Evolutionary conservation across 352 stramenopile genomes (phyloP).

Genomic region (Phytophthora quininea): DNA sequence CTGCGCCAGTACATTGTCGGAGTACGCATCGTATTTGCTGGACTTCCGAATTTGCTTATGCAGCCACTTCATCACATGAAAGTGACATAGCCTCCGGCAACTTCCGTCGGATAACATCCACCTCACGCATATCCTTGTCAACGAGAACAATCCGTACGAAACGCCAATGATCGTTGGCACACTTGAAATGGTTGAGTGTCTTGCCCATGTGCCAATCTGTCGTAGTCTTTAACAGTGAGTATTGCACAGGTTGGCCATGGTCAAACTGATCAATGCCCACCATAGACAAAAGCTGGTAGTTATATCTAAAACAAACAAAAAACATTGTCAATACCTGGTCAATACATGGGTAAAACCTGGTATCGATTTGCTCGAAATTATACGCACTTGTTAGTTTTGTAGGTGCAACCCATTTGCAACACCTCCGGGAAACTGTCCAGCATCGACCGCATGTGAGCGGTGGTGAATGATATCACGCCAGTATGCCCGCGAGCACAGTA

Average conservation of each 20-base stretch:
- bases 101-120: slow-evolving; percentile 4
- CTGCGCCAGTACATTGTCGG: slow-evolving; percentile 3
- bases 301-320: slow-evolving; percentile 8
- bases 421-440: slow-evolving; percentile 5
- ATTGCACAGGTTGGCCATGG: slow-evolving; percentile 12
- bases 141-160: slow-evolving; percentile 12
- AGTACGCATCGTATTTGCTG: slow-evolving; percentile 2
- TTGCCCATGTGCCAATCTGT: slow-evolving; percentile 11
- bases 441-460: slow-evolving; percentile 8
- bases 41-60: slow-evolving; percentile 8
- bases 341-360: slow-evolving; percentile 5
- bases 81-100: slow-evolving; percentile 12
- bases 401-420: slow-evolving; percentile 13
- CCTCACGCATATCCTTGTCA: slow-evolving; percentile 17
- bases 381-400: slow-evolving; percentile 17
- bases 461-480: slow-evolving; percentile 8
- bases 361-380: background rate
- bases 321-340: slow-evolving; percentile 5
- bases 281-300: slow-evolving; percentile 15
- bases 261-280: slow-evolving; percentile 18
- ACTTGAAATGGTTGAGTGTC: slow-evolving; percentile 13
- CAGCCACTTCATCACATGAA: slow-evolving; percentile 22
- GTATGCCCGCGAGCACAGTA: slow-evolving; percentile 9
- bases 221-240: slow-evolving; percentile 12
- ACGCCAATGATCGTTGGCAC: slow-evolving; percentile 12